Evolutionary conservation across 192 early-diverging fungal species (phyloP), one percentile per base, ranked within the genome.

Genomic region (Backusella parvicylindrica): DNA sequence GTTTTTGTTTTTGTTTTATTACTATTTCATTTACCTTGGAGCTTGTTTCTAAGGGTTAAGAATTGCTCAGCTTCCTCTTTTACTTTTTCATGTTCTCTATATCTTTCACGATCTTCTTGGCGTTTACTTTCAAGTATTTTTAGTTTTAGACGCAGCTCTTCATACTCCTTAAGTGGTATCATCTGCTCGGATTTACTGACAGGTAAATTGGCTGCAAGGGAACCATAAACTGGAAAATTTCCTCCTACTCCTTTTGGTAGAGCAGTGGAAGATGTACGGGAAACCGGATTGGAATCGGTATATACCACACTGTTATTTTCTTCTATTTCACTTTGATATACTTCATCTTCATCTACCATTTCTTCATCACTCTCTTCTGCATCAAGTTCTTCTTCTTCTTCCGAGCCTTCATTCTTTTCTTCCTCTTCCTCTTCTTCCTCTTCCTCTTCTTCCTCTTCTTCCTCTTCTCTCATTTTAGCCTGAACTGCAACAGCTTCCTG

Each of bases 91-190:
- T 92, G 82, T 26, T 96, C 91, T 41, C 89, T 81, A 43, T 95
- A 81, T 28, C 81, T 81, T 75, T 94, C 92, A 26, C 91, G 83
- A 77, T 97, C 95, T 71, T 96, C 92, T 8, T 86, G 86, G 12
- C 95, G 92, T 82, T 95, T 95, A 63, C 83, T 82, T 82, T 97
- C 94, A 16, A 96, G 81, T 41, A 92, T 87, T 68, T 85, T 84
- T 31, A 95, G 82, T 77, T 94, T 93, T 60, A 94, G 81, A 13
- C 91, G 88, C 35, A 96, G 80, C 65, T 95, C 95, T 70, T 96
- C 95, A 70, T 89, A 86, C 50, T 96, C 92, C 79, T 91, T 91
- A 28, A 90, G 31, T 12, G 91, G 75, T 5, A 92, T 84, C n/a
- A 76, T 85, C 36, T 78, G 77, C 23, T 78, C 77, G 2, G 71